phyloP scores from a whole-genome alignment of 768 basidiomycete genomes.

The Lanmaoa pseudosensibilis region DNA sequence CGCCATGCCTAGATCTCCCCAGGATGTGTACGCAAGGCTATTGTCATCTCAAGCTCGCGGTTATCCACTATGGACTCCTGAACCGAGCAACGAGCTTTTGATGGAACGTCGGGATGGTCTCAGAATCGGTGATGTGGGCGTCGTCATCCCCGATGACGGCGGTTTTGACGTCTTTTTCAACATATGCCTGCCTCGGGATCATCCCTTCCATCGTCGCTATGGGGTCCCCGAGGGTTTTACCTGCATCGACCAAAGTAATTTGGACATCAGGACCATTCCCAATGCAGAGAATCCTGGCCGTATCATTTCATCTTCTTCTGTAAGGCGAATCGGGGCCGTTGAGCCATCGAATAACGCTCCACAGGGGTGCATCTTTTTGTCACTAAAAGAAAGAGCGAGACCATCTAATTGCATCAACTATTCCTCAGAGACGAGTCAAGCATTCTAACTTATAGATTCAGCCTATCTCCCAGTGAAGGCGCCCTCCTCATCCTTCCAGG shows the following conservation, averaged over 20 bases:
- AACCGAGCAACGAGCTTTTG: slow-evolving; percentile 26
- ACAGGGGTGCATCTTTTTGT: background rate
- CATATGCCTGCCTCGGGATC: slow-evolving; percentile 31
- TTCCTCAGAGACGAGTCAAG: background rate
- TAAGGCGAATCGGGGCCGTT: background rate
- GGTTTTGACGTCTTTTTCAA: slow-evolving; percentile 38
- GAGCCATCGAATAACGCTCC: background rate
- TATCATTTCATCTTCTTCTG: background rate
- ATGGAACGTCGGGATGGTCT: slow-evolving; percentile 26
- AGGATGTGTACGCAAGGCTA: slow-evolving; percentile 12
- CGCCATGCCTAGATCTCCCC: slow-evolving; percentile 3
- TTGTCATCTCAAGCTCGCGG: slow-evolving; percentile 23
- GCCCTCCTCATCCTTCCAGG: background rate
- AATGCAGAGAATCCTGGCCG: background rate
- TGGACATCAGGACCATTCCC: slow-evolving; percentile 9
- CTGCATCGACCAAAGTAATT: slow-evolving; percentile 9
- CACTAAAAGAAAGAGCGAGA: background rate
- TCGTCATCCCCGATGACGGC: slow-evolving; percentile 30
- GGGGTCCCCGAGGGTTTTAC: slow-evolving; percentile 29
- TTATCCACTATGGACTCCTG: slow-evolving; percentile 33
- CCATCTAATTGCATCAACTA: background rate
- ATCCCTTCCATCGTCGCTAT: slow-evolving; percentile 14
- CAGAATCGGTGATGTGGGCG: slow-evolving; percentile 32
- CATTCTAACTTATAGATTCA: background rate
- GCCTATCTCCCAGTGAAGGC: background rate